Conservation (phyloP, 2,329 filamentous ascomycete species). For the Ophiostoma triangulosporum region DNA sequence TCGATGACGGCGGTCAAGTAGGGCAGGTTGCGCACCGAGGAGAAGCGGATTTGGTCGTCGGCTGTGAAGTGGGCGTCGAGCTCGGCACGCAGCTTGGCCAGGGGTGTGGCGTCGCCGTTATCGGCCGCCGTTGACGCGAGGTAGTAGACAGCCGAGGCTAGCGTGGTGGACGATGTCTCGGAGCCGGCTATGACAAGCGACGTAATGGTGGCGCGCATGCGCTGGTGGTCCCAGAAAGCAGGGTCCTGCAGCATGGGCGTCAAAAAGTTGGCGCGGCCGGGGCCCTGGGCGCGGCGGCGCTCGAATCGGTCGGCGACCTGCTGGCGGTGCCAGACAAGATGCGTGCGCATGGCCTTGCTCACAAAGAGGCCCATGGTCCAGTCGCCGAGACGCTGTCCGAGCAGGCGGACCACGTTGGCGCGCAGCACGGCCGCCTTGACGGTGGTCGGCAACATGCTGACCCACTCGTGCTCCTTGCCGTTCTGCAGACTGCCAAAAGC, state of each 20-base stretch:
- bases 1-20: slow-evolving; percentile 24
- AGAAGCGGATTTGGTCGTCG: slow-evolving; percentile 21
- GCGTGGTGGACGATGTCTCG: no score
- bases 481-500: slow-evolving; percentile 23
- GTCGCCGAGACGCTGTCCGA: no score
- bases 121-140: no score
- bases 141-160: no score
- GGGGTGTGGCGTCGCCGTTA: no score
- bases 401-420: background rate
- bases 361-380: no score
- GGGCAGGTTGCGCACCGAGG: slow-evolving; percentile 16
- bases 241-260: slow-evolving; percentile 3
- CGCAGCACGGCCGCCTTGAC: slow-evolving; percentile 11
- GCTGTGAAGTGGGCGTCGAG: no score
- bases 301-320: slow-evolving; percentile 5
- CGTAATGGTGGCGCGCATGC: slow-evolving; percentile 5
- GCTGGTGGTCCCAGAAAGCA: background rate
- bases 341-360: no score
- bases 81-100: no score
- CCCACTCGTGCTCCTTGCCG: slow-evolving; percentile 18
- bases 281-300: no score
- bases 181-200: slow-evolving; percentile 28
- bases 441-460: slow-evolving; percentile 16
- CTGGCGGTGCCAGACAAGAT: no score
- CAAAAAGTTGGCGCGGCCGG: slow-evolving; percentile 5